Evolutionary conservation across 768 basidiomycete genomes (phyloP), one percentile per base, ranked within the genome.

Genomic region (Crucibulum laeve): DNA sequence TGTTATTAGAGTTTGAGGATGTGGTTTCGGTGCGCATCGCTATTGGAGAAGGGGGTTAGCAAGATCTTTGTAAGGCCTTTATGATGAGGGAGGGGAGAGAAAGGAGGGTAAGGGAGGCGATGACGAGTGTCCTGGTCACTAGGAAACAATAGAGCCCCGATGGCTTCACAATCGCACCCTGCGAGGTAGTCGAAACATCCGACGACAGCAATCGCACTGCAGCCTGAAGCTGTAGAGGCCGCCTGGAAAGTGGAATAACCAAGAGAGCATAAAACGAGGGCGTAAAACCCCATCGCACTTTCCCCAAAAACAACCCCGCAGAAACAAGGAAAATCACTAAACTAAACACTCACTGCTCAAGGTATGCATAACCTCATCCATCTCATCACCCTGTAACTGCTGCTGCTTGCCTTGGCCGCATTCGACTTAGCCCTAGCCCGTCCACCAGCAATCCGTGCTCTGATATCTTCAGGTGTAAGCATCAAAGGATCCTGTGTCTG

Each of bases 11-110:
- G 35, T 35, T 15, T 25, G 19, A 24, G 26, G 45, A 37, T 42
- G 14, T 43, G 21, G 44, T 39, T 37, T 78, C 77, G 2, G 79
- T 83, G 50, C 84, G 84, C 84, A 90, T 87, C 74, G 89, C 84
- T 87, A 44, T 5, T 46, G 32, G 40, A 26, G 37, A 49, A 44
- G 56, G 37, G 24, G 53, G 19, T 13, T 10, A 10, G 5, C 23
- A 36, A 24, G 8, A 13, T n/a, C 39, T 30, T 8, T 30, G 28
- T n/a, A n/a, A n/a, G n/a, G n/a, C n/a, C n/a, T n/a, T n/a, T n/a
- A 15, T 38, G 7, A 24, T 38, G 3, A 24, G 36, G 42, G 10
- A 33, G 2, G 11, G 25, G 14, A 40, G 23, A 35, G 4, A 4
- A n/a, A n/a, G n/a, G n/a, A n/a, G n/a, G n/a, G n/a, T n/a, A n/a